phyloP scores from a whole-genome alignment of 371 early-diverging fungal genomes.

The Cokeromyces recurvatus region DNA sequence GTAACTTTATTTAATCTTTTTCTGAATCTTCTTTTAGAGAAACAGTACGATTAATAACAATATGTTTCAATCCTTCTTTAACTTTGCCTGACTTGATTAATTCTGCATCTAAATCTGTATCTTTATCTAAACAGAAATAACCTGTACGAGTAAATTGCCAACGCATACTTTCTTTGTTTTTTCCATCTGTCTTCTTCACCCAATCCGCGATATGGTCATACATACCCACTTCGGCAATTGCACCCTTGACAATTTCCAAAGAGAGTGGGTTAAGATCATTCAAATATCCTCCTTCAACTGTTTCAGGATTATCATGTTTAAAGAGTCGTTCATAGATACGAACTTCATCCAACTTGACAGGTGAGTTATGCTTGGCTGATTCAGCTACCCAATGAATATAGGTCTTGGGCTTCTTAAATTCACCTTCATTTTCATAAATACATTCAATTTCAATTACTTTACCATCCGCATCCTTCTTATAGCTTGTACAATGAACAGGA shows the following conservation, averaged over 20 bases:
- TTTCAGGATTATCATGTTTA: constrained; percentile 84
- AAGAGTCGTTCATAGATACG: constrained; percentile 88
- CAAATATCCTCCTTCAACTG: constrained; percentile 90
- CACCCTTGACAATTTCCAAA: constrained; percentile 64
- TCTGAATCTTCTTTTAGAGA: constrained; percentile 88
- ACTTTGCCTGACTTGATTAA: constrained; percentile 31
- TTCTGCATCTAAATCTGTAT: constrained; percentile 60
- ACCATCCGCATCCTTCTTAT: constrained; percentile 72
- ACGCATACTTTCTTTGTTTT: constrained; percentile 74
- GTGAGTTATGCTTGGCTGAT: constrained; percentile 74
- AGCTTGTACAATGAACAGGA: constrained; percentile 81
- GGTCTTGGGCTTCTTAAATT: constrained; percentile 88
- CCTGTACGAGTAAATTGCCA: constrained; percentile 97
- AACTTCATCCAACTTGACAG: constrained; percentile 79
- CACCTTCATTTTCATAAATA: constrained; percentile 68
- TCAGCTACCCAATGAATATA: constrained; percentile 99
- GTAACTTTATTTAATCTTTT: constrained; percentile 44
- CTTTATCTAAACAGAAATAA: constrained; percentile 96
- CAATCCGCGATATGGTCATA: constrained; percentile 52
- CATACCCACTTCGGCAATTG: constrained; percentile 84
- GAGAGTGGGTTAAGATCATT: constrained; percentile 89
- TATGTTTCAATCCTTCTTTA: constrained; percentile 36
- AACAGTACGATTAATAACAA: constrained; percentile 89
- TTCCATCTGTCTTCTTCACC: constrained; percentile 41
- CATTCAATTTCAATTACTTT: constrained; percentile 76